These are phyloP conservation scores for Penicillium antarcticum DNA, from an alignment of 495 filamentous ascomycete species.

Conservation along the genomic window DNA sequence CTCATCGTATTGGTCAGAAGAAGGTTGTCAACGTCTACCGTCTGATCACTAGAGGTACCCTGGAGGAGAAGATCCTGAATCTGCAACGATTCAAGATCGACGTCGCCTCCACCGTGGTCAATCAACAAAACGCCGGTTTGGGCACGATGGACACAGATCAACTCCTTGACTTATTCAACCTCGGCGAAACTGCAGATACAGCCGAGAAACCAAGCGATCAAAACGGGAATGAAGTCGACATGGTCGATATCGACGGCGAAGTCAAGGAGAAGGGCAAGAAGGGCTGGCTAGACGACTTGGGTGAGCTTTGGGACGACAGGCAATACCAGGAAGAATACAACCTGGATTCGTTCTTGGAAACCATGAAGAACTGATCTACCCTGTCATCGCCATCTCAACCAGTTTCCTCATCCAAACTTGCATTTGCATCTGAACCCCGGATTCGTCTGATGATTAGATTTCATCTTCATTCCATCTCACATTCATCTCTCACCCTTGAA, in stretches of 20 bases:
- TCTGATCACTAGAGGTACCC: slow-evolving; percentile 86
- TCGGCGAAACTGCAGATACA: slow-evolving; percentile 72
- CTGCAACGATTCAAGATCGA: slow-evolving; percentile 99
- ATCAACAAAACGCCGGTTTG: slow-evolving; percentile 96
- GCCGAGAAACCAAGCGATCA: slow-evolving; percentile 58
- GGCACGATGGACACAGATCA: slow-evolving; percentile 97
- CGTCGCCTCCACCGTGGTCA: slow-evolving; percentile 95
- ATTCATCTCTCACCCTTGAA: neutral
- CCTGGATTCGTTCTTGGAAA: slow-evolving; percentile 85
- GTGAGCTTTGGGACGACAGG: slow-evolving; percentile 92
- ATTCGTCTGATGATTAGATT: neutral
- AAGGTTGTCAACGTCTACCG: slow-evolving; percentile 99
- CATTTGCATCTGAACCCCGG: too few species aligned
- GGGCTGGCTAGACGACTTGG: slow-evolving; percentile 88
- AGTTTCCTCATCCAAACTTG: neutral
- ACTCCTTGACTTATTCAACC: slow-evolving; percentile 92
- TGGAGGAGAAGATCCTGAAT: slow-evolving; percentile 97
- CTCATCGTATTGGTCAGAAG: slow-evolving; percentile 97
- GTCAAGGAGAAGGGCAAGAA: slow-evolving; percentile 95
- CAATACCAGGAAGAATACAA: slow-evolving; percentile 98
- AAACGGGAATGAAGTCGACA: slow-evolving; percentile 73
- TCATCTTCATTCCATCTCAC: neutral
- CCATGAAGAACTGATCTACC: slow-evolving; percentile 63
- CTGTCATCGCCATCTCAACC: neutral
- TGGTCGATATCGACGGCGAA: slow-evolving; percentile 90